phyloP scores from a whole-genome alignment of 805 yeast species.

The Metschnikowia drakensbergensis region DNA sequence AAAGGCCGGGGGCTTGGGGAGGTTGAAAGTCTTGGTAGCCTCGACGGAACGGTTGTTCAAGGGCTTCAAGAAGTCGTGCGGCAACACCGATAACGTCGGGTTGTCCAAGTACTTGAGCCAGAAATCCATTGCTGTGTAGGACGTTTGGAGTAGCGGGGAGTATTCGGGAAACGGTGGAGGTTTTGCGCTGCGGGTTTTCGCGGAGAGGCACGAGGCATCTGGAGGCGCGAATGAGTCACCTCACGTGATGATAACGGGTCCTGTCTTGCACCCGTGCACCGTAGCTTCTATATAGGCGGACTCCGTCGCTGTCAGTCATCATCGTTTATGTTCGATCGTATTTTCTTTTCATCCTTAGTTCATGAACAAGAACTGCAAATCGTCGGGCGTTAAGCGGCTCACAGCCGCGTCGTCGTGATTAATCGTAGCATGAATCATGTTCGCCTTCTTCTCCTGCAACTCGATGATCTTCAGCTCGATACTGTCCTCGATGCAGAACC shows the following conservation, averaged over 20 bases:
- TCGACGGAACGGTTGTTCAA: slow-evolving; percentile 63
- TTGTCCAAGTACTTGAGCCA: slow-evolving; percentile 69
- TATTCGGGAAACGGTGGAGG: background rate
- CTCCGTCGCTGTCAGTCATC: no score
- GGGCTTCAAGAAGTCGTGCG: slow-evolving; percentile 83
- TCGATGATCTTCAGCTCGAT: slow-evolving; percentile 95
- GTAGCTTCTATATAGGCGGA: no score
- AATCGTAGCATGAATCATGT: slow-evolving; percentile 96
- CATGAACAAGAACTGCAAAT: slow-evolving; percentile 88
- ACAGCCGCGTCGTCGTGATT: slow-evolving; percentile 91
- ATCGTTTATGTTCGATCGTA: no score
- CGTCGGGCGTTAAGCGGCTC: slow-evolving; percentile 84
- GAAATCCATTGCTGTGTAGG: slow-evolving; percentile 20
- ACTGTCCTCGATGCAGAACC: slow-evolving; percentile 93
- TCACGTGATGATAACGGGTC: slow-evolving; percentile 11
- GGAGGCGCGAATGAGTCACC: slow-evolving; percentile 9
- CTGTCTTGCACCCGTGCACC: background rate
- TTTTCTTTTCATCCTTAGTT: slow-evolving; percentile 39
- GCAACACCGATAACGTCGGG: slow-evolving; percentile 83
- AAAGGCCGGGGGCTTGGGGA: slow-evolving; percentile 31
- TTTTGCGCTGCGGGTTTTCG: slow-evolving; percentile 2
- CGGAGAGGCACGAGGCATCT: background rate
- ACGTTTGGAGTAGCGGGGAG: background rate
- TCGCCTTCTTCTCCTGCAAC: slow-evolving; percentile 94
- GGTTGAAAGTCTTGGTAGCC: slow-evolving; percentile 43